Percentiles rank a stretch among this genome's conserved stretches.
phyloP scores from a whole-genome alignment of 768 basidiomycete genomes.

The Crucibulum laeve region DNA sequence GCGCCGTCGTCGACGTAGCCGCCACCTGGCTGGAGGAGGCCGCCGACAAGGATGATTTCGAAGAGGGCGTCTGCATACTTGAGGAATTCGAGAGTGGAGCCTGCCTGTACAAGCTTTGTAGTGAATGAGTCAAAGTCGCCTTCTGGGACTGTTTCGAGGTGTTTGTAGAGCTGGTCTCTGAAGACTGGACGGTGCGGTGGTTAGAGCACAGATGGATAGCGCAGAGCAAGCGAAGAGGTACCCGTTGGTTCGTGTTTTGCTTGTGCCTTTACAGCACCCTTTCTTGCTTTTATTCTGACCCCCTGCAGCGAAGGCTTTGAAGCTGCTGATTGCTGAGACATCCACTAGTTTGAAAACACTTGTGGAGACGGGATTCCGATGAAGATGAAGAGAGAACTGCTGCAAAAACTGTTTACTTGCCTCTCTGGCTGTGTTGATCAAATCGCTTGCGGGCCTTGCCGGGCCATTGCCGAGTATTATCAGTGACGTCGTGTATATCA shows the following conservation, averaged over 20 bases:
- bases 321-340: constrained; percentile 86
- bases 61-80: constrained; percentile 98
- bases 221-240: constrained; percentile 17
- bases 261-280: constrained; percentile 87
- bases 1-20: constrained; percentile 85
- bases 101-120: constrained; percentile 86
- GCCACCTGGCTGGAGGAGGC: constrained; percentile 95
- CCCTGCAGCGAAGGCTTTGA: constrained; percentile 89
- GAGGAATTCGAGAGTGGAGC: constrained; percentile 88
- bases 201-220: constrained; percentile 5
- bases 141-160: constrained; percentile 76
- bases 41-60: constrained; percentile 93
- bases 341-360: constrained; percentile 49
- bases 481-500: too few species aligned
- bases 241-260: constrained; percentile 91
- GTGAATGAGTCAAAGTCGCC: constrained; percentile 81
- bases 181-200: constrained; percentile 53
- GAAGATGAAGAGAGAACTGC: too few species aligned
- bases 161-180: constrained; percentile 89
- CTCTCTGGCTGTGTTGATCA: too few species aligned
- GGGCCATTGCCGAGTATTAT: too few species aligned
- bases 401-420: too few species aligned
- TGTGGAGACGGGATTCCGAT: too few species aligned
- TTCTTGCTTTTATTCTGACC: constrained; percentile 90
- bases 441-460: too few species aligned